Evolutionary conservation across 139 green algal species (phyloP), one percentile per base, ranked within the genome.

Genomic region (Dunaliella primolecta): DNA sequence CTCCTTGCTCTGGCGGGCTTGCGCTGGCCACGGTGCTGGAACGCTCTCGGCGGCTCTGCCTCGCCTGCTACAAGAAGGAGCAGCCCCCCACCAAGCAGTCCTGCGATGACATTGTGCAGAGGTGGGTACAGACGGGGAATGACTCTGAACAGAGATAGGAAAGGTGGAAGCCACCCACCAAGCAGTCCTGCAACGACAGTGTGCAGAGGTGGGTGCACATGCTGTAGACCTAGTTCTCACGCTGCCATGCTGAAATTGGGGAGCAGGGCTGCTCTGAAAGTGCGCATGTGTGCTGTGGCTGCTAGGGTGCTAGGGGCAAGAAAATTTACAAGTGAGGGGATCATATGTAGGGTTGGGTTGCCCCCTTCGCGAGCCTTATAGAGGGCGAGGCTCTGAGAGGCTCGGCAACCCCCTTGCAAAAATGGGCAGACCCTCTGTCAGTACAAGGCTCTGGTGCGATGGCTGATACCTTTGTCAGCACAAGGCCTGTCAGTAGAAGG

Each of bases 51-150:
- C 89, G 88, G 87, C 78, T 98, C 56, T 97, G 92, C 87, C 74
- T 93, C n/a, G 78, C 86, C 81, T 86, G 87, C 27, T 99, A 98
- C 88, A 77, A 93, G 75, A 96, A 95, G 86, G 89, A 94, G 75
- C 71, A 87, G 1, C 82, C 93, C 56, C 84, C 23, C 32, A 35
- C 86, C 0, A 36, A 46, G 23, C 46, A 64, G 46, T 31, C 71
- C 25, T 77, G 29, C 71, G 27, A 77, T 7, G 71, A 64, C 20
- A 38, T 71, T n/a, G 35, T 34, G 15, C 11, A 31, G 35, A 82
- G 78, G 78, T 34, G 23, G 30, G 25, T 33, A 3, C 7, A 33
- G 36, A 38, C n/a, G 32, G 29, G 27, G 24, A 35, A n/a, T 15
- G 23, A 32, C 23, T 32, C 23, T 35, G 20, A 32, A 15, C 3